A percentile compares a stretch with the other conserved stretches of the same genome.
phyloP scores from a whole-genome alignment of 805 yeast genomes.

The Candida orba region DNA sequence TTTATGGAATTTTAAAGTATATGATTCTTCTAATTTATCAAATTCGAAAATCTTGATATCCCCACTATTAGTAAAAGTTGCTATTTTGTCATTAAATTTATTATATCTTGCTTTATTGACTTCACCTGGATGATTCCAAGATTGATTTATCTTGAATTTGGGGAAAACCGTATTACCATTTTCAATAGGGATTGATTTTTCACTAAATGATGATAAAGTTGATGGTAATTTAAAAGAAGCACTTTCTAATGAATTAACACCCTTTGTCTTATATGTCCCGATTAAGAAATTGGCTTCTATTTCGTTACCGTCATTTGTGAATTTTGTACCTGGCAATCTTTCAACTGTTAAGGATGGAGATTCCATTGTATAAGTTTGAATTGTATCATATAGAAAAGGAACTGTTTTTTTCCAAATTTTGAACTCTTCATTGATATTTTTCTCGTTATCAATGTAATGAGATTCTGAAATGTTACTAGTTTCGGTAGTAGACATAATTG shows the following conservation, averaged over 20 bases:
- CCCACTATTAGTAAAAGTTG: conserved; percentile 32
- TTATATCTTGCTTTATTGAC: conserved; percentile 53
- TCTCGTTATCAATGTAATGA: conserved; percentile 51
- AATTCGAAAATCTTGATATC: conserved; percentile 38
- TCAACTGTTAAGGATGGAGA: conserved; percentile 54
- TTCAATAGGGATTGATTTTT: conserved; percentile 21
- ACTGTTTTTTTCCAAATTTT: conserved; percentile 79
- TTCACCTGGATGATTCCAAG: conserved; percentile 53
- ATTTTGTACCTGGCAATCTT: conserved; percentile 39
- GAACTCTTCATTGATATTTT: conserved; percentile 67
- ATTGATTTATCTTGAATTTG: conserved; percentile 30
- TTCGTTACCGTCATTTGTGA: conserved; percentile 22
- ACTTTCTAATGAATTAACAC: conserved; percentile 38
- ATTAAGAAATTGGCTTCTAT: conserved; percentile 33
- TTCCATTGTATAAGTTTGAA: conserved; percentile 51
- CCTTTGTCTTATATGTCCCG: conserved; percentile 39
- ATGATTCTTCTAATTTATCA: conserved; percentile 15
- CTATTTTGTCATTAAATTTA: conserved; percentile 21
- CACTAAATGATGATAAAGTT: conserved; percentile 34
- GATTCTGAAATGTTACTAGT: conserved; percentile 4
- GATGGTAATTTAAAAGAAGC: conserved; percentile 33
- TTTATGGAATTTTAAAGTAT: conserved; percentile 45
- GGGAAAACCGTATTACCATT: conserved; percentile 27
- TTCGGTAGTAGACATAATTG: too few relatives aligned
- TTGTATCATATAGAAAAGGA: conserved; percentile 65